phyloP scores from a whole-genome alignment of 441 rosid genomes.

The Euphorbia celastroides region DNA sequence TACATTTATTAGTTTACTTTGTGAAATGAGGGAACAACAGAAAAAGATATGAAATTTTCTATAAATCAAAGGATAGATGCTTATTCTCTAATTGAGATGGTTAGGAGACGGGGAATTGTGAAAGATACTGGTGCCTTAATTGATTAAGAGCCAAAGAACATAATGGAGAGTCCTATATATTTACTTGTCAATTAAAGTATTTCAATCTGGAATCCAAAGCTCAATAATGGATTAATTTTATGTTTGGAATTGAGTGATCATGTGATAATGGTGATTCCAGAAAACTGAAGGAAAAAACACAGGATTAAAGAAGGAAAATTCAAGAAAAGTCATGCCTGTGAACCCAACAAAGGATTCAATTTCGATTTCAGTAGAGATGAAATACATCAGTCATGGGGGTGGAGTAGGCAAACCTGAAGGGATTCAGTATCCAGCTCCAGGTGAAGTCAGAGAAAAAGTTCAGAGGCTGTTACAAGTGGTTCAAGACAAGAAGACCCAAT shows the following conservation, averaged over 20 bases:
- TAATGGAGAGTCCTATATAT: not conserved
- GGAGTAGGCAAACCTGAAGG: not conserved
- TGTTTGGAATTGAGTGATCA: not conserved
- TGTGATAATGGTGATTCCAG: not conserved
- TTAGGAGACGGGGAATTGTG: not conserved
- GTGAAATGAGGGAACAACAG: not conserved
- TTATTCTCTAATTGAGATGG: not conserved
- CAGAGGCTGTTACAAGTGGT: not conserved
- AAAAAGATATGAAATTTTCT: not conserved
- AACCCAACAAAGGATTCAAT: not conserved
- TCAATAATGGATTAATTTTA: not conserved
- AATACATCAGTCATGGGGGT: not conserved
- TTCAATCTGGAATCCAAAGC: not conserved
- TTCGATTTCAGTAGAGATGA: slow-evolving; percentile 3
- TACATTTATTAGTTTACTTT: not conserved
- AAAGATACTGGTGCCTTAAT: not conserved
- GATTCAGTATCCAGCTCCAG: not conserved
- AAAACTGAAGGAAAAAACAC: not conserved
- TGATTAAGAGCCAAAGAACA: not conserved
- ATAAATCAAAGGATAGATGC: not conserved
- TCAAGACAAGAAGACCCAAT: not conserved
- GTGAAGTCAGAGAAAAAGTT: no score
- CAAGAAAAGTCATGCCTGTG: not conserved
- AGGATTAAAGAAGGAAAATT: not conserved
- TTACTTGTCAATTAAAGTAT: not conserved